These are phyloP conservation scores for Ensete ventricosum DNA, from an alignment of 176 grass and related monocot genomes.

Conservation along the genomic window DNA sequence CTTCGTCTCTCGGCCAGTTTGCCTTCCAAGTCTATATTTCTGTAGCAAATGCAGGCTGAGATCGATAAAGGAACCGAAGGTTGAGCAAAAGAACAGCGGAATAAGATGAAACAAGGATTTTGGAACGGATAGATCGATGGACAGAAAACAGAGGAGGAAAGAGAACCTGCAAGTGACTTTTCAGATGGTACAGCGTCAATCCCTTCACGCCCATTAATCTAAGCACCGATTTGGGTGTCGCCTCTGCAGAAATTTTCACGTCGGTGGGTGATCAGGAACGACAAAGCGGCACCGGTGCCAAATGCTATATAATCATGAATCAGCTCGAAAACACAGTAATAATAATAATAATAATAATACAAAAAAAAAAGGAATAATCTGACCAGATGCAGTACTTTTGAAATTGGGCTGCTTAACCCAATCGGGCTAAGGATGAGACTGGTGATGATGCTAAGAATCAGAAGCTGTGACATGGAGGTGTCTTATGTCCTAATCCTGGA, in stretches of 20 bases:
- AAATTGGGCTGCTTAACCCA: neutral
- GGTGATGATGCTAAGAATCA: too few relatives aligned
- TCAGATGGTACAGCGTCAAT: conserved; percentile 86
- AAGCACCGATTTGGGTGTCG: conserved; percentile 86
- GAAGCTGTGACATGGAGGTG: too few relatives aligned
- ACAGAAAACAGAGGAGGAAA: neutral
- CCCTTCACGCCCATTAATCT: conserved; percentile 95
- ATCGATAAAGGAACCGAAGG: neutral
- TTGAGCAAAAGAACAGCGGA: neutral
- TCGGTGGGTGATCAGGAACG: neutral
- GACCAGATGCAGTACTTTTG: neutral
- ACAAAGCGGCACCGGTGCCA: too few relatives aligned
- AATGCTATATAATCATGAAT: neutral
- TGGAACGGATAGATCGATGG: neutral
- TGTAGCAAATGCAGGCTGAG: neutral
- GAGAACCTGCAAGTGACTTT: conserved; percentile 87
- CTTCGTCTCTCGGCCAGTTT: conserved; percentile 49
- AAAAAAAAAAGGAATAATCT: neutral
- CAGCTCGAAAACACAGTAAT: neutral
- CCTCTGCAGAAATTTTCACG: conserved; percentile 33
- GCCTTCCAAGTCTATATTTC: conserved; percentile 95
- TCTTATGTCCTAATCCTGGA: too few relatives aligned
- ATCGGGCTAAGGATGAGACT: too few relatives aligned
- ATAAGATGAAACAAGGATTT: neutral
- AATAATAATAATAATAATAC: too few relatives aligned